A percentile compares a stretch with the other conserved stretches of the same genome.
These are phyloP conservation scores for Phytophthora ramorum DNA, from an alignment of 352 stramenopile genomes.

Conservation along the genomic window DNA sequence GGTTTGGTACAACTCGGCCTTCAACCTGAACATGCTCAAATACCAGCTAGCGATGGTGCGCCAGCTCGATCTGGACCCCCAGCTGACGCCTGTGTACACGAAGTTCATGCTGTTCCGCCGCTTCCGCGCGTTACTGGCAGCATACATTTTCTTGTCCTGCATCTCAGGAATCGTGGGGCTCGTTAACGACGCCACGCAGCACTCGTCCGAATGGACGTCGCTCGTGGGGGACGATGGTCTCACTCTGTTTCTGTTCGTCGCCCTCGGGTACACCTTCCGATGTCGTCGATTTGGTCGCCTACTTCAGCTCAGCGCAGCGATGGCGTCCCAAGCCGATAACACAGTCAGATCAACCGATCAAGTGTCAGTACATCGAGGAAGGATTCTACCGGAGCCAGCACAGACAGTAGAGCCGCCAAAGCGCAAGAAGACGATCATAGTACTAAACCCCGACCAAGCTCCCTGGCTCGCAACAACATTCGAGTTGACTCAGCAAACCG, in stretches of 20 bases:
- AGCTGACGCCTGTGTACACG: slow-evolving; percentile 62
- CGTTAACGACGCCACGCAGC: slow-evolving; percentile 44
- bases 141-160: slow-evolving; percentile 66
- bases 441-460: slow-evolving; percentile 52
- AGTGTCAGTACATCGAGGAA: slow-evolving; percentile 18
- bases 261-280: slow-evolving; percentile 64
- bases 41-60: slow-evolving; percentile 71
- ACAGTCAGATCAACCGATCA: slow-evolving; percentile 4
- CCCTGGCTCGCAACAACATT: slow-evolving; percentile 42
- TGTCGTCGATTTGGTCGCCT: slow-evolving; percentile 66
- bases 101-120: slow-evolving; percentile 73
- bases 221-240: slow-evolving; percentile 48
- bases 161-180: slow-evolving; percentile 52
- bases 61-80: slow-evolving; percentile 53
- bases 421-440: slow-evolving; percentile 44
- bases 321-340: neutral
- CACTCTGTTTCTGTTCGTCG: slow-evolving; percentile 48
- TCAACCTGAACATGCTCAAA: slow-evolving; percentile 77
- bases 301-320: slow-evolving; percentile 28
- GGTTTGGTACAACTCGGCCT: slow-evolving; percentile 74
- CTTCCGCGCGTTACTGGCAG: slow-evolving; percentile 52
- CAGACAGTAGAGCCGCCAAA: slow-evolving; percentile 19
- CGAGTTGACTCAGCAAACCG: slow-evolving; percentile 4
- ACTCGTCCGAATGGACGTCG: slow-evolving; percentile 43
- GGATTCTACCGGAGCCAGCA: slow-evolving; percentile 30